Evolutionary conservation across 768 basidiomycete species (phyloP), one percentile per base, ranked within the genome.

Genomic region (Mycena belliarum): DNA sequence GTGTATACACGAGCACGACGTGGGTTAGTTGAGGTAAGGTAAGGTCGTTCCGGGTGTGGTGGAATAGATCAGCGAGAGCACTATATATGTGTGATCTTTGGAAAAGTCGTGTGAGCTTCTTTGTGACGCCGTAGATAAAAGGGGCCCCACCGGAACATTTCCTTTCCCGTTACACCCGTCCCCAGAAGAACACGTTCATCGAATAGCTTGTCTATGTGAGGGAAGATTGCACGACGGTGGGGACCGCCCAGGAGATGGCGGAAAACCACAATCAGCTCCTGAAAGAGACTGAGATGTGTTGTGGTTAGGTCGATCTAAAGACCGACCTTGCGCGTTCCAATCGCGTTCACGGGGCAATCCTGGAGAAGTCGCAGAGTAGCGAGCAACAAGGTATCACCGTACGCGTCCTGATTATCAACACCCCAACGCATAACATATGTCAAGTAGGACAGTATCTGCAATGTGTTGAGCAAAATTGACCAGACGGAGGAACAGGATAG

Each of bases 251-350:
- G 82, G 21, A 98, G 82, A 72, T 98, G 95, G 41, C 96, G 84
- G 49, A 96, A 88, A 12, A 95, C 94, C 14, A 96, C 88, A 77
- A 96, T 86, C 47, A 98, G 76, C 68, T 98, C 96, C 93, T 95
- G 67, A 8, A 42, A 26, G 23, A 60, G 26, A 49, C 38, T 69
- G 24, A 67, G 65, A 50, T 55, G 48, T 47, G 10, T n/a, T 20
- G 16, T 35, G 33, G 33, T 35, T 8, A 9, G 4, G 14, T 15
- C 11, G 16, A 8, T 14, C 33, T 7, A 35, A 35, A 25, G 38
- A 53, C 70, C 32, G 33, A 92, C 94, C 81, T 89, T 93, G 73
- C 96, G 80, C 20, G 93, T 81, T 10, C 84, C 77, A 15, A 93
- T 88, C 10, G 88, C 88, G 67, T 90, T 92, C 0, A 89, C 80